phyloP scores from a whole-genome alignment of 2,329 filamentous ascomycete genomes.

The Penicillium freii region DNA sequence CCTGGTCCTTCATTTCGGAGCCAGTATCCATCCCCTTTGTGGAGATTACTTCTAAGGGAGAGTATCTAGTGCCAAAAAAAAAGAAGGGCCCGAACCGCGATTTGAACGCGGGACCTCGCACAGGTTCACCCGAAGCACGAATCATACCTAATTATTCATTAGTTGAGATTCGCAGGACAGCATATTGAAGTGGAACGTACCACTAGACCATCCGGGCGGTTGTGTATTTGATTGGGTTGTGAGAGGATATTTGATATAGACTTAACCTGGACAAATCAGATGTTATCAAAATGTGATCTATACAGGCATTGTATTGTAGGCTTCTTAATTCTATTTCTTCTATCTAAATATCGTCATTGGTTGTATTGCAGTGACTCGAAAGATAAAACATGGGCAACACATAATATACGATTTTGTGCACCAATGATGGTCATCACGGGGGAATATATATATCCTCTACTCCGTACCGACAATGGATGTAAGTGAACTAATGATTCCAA shows the following conservation, averaged over 20 bases:
- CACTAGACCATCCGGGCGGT: constrained; percentile 2
- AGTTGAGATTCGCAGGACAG: constrained; percentile 1
- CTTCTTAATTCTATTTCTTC: not conserved
- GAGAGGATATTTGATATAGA: too few species aligned
- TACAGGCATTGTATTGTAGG: not conserved
- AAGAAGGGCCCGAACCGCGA: constrained; percentile 1
- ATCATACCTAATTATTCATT: constrained; percentile 1
- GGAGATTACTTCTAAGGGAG: not conserved
- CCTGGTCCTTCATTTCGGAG: constrained; percentile 9
- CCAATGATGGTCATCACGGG: not conserved
- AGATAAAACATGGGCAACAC: not conserved
- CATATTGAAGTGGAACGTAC: not conserved
- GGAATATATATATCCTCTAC: not conserved
- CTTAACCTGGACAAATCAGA: too few species aligned
- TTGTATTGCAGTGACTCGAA: not conserved
- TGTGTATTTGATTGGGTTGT: not conserved
- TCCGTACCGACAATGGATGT: not conserved
- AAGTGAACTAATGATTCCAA: not conserved
- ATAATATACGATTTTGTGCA: not conserved
- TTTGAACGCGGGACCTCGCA: constrained; percentile 4
- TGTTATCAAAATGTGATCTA: not conserved
- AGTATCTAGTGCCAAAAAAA: not conserved
- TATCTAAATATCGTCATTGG: not conserved
- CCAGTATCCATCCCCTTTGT: constrained; percentile 3
- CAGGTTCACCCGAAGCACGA: constrained; percentile 1